Conservation (phyloP, 345 rosid genomes). For the Citrus cavaleriei region DNA sequence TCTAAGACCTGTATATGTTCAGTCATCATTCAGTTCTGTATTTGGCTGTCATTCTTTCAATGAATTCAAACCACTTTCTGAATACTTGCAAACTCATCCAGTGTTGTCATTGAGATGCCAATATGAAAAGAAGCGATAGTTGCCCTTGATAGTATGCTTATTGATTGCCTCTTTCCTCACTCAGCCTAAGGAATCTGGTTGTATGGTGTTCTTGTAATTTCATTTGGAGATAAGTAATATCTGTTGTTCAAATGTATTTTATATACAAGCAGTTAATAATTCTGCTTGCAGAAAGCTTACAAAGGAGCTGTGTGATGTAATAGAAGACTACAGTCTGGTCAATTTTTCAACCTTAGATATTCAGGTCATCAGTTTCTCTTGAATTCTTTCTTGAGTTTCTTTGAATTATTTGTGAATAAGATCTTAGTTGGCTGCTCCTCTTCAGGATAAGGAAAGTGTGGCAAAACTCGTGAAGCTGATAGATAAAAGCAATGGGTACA, state of each 20-base stretch:
- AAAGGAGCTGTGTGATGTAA: conserved; percentile 75
- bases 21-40: neutral
- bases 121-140: neutral
- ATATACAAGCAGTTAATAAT: neutral
- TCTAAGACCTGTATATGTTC: neutral
- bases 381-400: neutral
- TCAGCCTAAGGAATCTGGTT: neutral
- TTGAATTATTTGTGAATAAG: conserved; percentile 2
- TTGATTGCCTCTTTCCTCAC: neutral
- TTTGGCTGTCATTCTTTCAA: neutral
- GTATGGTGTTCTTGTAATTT: neutral
- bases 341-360: conserved; percentile 82
- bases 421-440: conserved; percentile 2
- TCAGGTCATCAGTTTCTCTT: conserved; percentile 48
- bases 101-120: neutral
- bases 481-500: conserved; percentile 82
- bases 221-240: neutral
- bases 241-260: neutral
- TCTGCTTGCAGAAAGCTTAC: conserved; percentile 70
- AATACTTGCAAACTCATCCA: neutral
- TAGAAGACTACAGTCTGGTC: conserved; percentile 70
- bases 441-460: conserved; percentile 87
- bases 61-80: neutral
- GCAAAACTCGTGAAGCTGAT: conserved; percentile 78
- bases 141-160: neutral